Base-by-base conservation (phyloP, 1,284 basidiomycete species). In the Bjerkandera adusta region DNA sequence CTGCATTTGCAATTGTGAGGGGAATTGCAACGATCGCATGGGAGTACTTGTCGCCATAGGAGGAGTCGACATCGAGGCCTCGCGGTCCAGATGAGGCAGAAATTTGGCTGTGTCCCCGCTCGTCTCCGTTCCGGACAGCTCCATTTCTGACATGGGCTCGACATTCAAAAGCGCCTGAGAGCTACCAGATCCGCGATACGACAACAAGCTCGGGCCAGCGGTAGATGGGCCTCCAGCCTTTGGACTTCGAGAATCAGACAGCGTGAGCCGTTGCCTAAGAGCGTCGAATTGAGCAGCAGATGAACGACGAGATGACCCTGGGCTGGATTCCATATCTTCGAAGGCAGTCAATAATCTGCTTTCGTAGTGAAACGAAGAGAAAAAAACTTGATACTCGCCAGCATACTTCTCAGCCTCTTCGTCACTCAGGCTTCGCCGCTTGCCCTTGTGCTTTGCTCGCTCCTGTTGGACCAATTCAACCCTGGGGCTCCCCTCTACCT, bases 381-480 rank as follows among this genome's bases (percentile, higher is more conserved):
- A n/a, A n/a, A n/a, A n/a, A n/a, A n/a, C n/a, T 21, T 42, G 54
- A 57, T 62, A 87, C 83, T 71, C 32, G 71, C n/a, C n/a, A n/a
- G n/a, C 64, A 32, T 63, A 57, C 50, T 71, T 75, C 36, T 83
- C 83, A 10, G 67, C 61, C 57, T 86, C 85, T 55, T 86, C 84
- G 50, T 88, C 85, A 55, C 83, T 85, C 54, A 82, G 51, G 57
- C 80, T 85, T 54, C 68, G 73, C 45, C 75, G 68, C 53, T 81
- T 78, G 7, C 71, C 73, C 61, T 72, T 79, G 54, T 67, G 67
- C 49, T 64, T 68, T n/a, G 63, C 64, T 44, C 72, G 67, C 47
- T 74, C 70, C 55, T 69, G 67, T 26, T 68, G 58, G 29, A 74
- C 63, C 50, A 68, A 66, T 32, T 68, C 59, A 16, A 71, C 58